A percentile compares a stretch with the other conserved stretches of the same genome.
Conservation (phyloP, 495 filamentous ascomycete genomes). For the Massariosphaeria phaeospora region DNA sequence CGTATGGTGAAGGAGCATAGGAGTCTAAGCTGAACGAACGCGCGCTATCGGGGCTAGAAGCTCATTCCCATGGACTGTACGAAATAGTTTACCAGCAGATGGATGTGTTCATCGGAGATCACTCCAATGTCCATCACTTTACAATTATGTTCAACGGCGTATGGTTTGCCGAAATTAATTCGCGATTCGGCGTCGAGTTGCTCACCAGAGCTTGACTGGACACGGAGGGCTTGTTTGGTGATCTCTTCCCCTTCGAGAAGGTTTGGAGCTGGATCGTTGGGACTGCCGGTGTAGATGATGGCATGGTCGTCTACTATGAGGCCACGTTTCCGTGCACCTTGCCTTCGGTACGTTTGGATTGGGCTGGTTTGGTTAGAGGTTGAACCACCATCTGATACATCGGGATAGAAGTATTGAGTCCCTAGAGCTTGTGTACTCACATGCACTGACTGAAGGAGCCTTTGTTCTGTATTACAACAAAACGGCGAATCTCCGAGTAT, state of each 20-base stretch:
- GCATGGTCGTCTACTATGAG: slow-evolving; percentile 28
- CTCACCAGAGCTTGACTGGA: slow-evolving; percentile 6
- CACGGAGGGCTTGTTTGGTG: slow-evolving; percentile 22
- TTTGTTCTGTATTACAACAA: slow-evolving; percentile 32
- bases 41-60: too few species aligned
- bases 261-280: neutral
- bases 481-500: slow-evolving; percentile 33
- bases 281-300: slow-evolving; percentile 27
- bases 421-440: slow-evolving; percentile 2
- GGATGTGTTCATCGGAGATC: slow-evolving; percentile 33
- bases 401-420: too few species aligned
- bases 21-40: neutral
- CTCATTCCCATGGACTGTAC: neutral
- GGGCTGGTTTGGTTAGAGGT: slow-evolving; percentile 3
- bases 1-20: neutral
- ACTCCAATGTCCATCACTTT: slow-evolving; percentile 38
- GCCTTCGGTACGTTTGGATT: slow-evolving; percentile 29
- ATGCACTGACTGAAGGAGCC: slow-evolving; percentile 27
- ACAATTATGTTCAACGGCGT: slow-evolving; percentile 37
- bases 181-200: slow-evolving; percentile 42
- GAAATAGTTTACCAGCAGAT: slow-evolving; percentile 38
- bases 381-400: neutral
- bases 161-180: slow-evolving; percentile 47
- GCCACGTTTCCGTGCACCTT: slow-evolving; percentile 30
- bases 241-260: slow-evolving; percentile 15